Conservation (phyloP, 192 early-diverging fungal species). For the Umbelopsis ramanniana region DNA sequence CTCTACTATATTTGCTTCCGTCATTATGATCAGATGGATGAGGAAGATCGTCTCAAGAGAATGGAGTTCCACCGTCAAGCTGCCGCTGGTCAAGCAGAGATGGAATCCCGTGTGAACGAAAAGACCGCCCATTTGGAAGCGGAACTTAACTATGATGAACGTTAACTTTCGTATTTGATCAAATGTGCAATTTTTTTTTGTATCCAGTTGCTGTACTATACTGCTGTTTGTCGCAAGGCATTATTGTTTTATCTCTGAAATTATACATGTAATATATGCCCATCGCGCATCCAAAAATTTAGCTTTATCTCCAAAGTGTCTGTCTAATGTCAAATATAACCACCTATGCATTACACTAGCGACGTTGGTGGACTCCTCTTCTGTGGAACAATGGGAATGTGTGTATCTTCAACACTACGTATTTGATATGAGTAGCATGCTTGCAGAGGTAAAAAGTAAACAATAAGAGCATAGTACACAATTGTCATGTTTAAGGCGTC, state of each 20-base stretch:
- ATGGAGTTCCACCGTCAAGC: constrained; percentile 14
- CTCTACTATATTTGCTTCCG: constrained; percentile 59
- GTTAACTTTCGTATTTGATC: background rate
- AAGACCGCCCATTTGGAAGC: constrained; percentile 13
- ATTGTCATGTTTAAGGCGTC: background rate
- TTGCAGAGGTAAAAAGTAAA: background rate
- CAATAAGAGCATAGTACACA: background rate
- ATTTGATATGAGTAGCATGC: constrained; percentile 12
- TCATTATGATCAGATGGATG: constrained; percentile 56
- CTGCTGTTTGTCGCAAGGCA: background rate
- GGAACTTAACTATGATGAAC: constrained; percentile 7
- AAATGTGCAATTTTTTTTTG: too few species aligned
- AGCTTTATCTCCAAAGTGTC: too few species aligned
- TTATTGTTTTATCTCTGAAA: too few species aligned
- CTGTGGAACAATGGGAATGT: background rate
- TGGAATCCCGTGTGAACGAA: background rate
- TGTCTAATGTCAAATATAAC: too few species aligned
- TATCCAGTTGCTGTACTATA: background rate
- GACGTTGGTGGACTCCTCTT: background rate
- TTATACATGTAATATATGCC: too few species aligned
- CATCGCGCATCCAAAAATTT: too few species aligned
- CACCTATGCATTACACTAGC: too few species aligned
- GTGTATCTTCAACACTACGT: background rate
- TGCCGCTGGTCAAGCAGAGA: background rate
- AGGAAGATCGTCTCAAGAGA: constrained; percentile 28